Evolutionary conservation across 2,329 filamentous ascomycete genomes (phyloP), one percentile per base, ranked within the genome.

Genomic region (Phialemonium atrogriseum): DNA sequence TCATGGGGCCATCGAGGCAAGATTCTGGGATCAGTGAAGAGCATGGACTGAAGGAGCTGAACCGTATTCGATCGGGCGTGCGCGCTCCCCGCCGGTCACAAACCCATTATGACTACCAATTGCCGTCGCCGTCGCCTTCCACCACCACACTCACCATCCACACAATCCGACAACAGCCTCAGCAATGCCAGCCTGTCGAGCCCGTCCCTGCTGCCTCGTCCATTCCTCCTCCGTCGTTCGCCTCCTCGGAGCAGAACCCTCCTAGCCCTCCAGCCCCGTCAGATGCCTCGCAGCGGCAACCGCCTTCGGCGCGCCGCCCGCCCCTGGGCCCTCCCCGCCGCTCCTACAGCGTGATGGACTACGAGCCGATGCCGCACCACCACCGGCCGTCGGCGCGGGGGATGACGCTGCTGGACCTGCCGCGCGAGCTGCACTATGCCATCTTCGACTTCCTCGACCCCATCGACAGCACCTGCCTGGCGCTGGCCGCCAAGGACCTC

Each of bases 371-470:
- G n/a, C 60, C 65, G 7, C 59, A 64, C 34, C 66, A 62, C 30
- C 67, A 71, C 30, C 57, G 52, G 30, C 66, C 66, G 1, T 64
- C 68, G 5, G 46, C 55, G 29, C 55, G 55, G 33, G 28, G 4
- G 3, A 55, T 71, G 28, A 60, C 59, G 11, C 55, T 79, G 7
- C 46, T 61, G 22, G 64, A 72, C 32, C 60, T 80, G 3, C 74
- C 75, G 10, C 52, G 65, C 1, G 75, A 80, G 52, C 57, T 80
- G 9, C 73, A 77, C 51, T 75, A 68, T 40, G 57, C 64, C 38
- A 62, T 80, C 40, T 74, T 77, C 45, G 72, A 76, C 50, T 68
- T 70, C 41, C 66, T 80, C 36, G 75, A 80, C 53, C 70, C 71
- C 29, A 77, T 80, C 40, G 75, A 80, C 53, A 71, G 73, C 46